Percentiles rank a stretch among this genome's conserved stretches.
Evolutionary conservation across 2,329 filamentous ascomycete genomes (phyloP).

Genomic region (Aspergillus luchuensis): DNA sequence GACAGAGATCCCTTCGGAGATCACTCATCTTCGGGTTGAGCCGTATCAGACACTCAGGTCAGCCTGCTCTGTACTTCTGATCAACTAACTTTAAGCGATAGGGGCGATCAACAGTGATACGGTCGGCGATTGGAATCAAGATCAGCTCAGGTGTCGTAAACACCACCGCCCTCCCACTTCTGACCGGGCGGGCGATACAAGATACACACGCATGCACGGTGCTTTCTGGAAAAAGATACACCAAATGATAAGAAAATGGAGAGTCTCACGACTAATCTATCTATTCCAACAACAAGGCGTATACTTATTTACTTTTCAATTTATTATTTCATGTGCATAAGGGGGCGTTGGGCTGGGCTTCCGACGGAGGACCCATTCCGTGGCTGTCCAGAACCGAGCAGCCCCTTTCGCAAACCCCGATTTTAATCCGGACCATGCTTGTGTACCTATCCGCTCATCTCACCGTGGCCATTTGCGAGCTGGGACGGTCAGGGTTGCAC

Average conservation of each 20-base stretch:
- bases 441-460: not conserved
- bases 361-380: not conserved
- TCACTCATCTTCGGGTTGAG: not conserved
- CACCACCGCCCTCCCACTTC: not conserved
- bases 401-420: not conserved
- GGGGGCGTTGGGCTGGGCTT: not conserved
- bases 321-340: not conserved
- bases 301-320: not conserved
- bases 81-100: not conserved
- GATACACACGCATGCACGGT: not conserved
- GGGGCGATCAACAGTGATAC: not conserved
- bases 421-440: constrained; percentile 4
- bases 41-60: constrained; percentile 3
- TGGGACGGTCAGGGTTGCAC: constrained; percentile 17
- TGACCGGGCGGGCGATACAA: not conserved
- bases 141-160: constrained; percentile 1
- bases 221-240: not conserved
- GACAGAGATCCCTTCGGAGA: not conserved
- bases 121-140: not conserved
- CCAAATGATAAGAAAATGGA: not conserved
- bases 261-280: not conserved
- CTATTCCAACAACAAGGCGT: not conserved
- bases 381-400: not conserved
- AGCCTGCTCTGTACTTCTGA: not conserved
- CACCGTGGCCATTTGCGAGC: not conserved